phyloP scores from a whole-genome alignment of 208 protist species.

The Crithidia fasciculata region DNA sequence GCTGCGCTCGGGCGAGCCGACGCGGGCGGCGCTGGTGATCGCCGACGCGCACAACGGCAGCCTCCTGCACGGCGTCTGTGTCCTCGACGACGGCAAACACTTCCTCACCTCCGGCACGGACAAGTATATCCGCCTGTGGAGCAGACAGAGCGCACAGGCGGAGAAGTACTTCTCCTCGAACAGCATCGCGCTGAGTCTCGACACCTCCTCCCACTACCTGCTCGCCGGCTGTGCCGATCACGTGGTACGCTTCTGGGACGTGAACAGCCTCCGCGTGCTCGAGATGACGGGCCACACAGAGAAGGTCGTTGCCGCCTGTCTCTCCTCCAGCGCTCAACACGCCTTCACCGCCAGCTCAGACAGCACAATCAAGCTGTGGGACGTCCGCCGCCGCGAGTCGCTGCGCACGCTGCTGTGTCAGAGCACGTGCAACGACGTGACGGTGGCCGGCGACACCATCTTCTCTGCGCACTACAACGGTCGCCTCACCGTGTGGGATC shows the following conservation, averaged over 20 bases:
- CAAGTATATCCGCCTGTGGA: conserved; percentile 66
- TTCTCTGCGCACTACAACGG: conserved; percentile 80
- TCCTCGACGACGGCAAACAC: conserved; percentile 37
- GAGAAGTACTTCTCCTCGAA: conserved; percentile 41
- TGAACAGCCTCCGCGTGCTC: conserved; percentile 49
- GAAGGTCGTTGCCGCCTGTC: conserved; percentile 66
- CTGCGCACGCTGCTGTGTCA: conserved; percentile 61
- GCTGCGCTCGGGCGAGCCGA: conserved; percentile 20
- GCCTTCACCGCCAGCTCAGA: conserved; percentile 76
- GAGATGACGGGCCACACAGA: conserved; percentile 74
- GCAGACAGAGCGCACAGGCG: conserved; percentile 28
- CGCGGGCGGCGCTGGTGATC: conserved; percentile 30
- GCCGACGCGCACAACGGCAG: conserved; percentile 48
- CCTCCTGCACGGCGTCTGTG: conserved; percentile 46
- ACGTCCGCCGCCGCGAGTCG: conserved; percentile 42
- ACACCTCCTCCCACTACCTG: conserved; percentile 59
- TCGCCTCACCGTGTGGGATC: conserved; percentile 64
- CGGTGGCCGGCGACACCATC: conserved; percentile 48
- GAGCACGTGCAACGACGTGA: conserved; percentile 74
- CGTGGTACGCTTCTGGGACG: conserved; percentile 71
- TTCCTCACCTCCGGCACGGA: conserved; percentile 62
- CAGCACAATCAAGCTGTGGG: conserved; percentile 79
- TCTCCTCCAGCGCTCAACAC: conserved; percentile 55
- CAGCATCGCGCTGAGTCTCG: conserved; percentile 53
- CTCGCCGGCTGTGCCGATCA: conserved; percentile 72